phyloP scores from a whole-genome alignment of 2,329 filamentous ascomycete genomes.

The Colletotrichum sp. region DNA sequence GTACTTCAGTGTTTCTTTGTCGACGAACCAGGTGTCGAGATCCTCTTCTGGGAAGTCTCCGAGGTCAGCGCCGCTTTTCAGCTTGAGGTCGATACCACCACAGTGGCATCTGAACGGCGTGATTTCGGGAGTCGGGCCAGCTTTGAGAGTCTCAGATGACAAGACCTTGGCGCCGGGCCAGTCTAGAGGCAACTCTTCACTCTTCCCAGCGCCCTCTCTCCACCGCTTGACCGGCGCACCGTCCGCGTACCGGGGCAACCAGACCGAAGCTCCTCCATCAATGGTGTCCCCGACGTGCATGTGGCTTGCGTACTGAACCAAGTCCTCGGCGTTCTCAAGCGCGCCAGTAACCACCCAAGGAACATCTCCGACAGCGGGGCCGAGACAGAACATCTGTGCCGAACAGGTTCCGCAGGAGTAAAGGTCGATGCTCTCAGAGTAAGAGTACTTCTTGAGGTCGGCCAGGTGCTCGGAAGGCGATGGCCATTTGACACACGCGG shows the following conservation, averaged over 20 bases:
- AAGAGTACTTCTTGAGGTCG: constrained; percentile 39
- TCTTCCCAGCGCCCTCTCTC: constrained; percentile 24
- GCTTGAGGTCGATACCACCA: constrained; percentile 46
- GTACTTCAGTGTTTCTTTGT: constrained; percentile 45
- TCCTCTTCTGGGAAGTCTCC: constrained; percentile 31
- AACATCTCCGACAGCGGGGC: constrained; percentile 1
- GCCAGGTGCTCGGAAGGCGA: constrained; percentile 27
- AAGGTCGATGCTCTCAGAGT: constrained; percentile 34
- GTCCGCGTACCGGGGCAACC: constrained; percentile 40
- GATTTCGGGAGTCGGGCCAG: constrained; percentile 10
- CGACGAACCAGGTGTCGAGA: constrained; percentile 44
- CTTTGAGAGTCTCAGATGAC: constrained; percentile 3
- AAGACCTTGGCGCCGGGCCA: constrained; percentile 30
- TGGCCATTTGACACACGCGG: constrained; percentile 40
- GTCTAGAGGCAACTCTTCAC: constrained; percentile 30
- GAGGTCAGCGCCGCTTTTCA: constrained; percentile 35
- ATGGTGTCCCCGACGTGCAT: constrained; percentile 54
- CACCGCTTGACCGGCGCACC: constrained; percentile 29
- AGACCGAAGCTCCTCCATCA: constrained; percentile 56
- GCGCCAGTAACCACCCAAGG: constrained; percentile 42
- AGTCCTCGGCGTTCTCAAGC: constrained; percentile 32
- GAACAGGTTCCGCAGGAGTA: constrained; percentile 51
- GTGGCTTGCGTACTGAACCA: constrained; percentile 40
- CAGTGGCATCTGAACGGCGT: constrained; percentile 51
- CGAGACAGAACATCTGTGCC: constrained; percentile 45